Base-by-base conservation (phyloP, 805 yeast species). In the Kluyveromyces lactis region DNA sequence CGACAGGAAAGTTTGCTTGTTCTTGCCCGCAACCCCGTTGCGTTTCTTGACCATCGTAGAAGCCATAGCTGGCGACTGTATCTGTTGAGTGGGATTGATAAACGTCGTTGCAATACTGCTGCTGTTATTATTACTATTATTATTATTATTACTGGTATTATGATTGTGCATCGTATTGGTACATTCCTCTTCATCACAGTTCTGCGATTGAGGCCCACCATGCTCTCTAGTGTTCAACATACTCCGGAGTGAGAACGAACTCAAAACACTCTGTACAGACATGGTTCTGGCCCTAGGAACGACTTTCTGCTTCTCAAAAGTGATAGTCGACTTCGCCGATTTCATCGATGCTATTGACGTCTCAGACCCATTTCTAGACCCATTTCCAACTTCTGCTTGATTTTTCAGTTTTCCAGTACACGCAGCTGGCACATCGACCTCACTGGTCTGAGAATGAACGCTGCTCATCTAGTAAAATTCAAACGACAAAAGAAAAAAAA, bases 181-280 rank as follows among this genome's bases (percentile, higher is more conserved):
- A 15, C 30, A 27, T 7, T 27, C 30, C n/a, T 27, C 30, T n/a
- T 27, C 30, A n/a, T 27, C 16, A n/a, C 16, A 12, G 16, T 15
- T n/a, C 30, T 7, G n/a, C 24, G 6, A 9, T 21, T 21, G 24
- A 6, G 24, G 9, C 9, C 24, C 24, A 79, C 45, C 81, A 73
- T 42, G 75, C 79, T 47, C 79, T 51, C 73, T 82, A 48, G 69
- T 74, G n/a, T 15, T 27, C 49, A 56, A 71, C 40, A 81, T 75
- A 64, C 85, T 84, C 67, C 52, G 62, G 67, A 55, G 75, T 67
- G 62, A 87, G 70, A 72, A 85, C 75, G 64, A 86, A 13, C 69
- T 64, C 29, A 67, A 48, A 8, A 66, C 69, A 29, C 68, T 62
- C 46, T 66, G 71, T 0, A 62, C 65, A 1, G 67, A 61, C 32